Conservation (phyloP, 2,329 filamentous ascomycete genomes). For the Ophiocordyceps camponoti-rufipedis region DNA sequence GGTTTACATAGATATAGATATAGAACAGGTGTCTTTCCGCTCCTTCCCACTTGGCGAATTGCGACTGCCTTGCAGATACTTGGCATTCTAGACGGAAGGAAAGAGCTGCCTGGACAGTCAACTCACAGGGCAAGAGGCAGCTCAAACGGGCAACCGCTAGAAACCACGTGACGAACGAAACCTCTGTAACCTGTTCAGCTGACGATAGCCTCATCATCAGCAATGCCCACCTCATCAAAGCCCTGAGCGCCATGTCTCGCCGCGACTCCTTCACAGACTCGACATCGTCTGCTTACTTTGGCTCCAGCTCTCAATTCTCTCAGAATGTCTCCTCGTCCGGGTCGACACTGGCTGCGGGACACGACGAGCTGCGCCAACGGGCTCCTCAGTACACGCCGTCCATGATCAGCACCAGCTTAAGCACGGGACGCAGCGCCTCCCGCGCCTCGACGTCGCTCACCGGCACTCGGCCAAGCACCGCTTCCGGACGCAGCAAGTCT, state of each 20-base stretch:
- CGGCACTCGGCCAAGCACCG: constrained; percentile 16
- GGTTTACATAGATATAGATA: too few species aligned
- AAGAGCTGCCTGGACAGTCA: neutral
- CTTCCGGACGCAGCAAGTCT: constrained; percentile 25
- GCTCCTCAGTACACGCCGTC: constrained; percentile 4
- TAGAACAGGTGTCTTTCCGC: neutral
- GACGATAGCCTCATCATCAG: neutral
- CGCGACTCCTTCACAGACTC: neutral
- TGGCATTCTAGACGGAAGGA: neutral
- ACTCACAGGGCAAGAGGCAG: neutral
- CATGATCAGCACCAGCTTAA: constrained; percentile 3
- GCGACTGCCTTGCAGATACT: neutral
- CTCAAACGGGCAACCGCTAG: neutral
- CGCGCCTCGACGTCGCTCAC: constrained; percentile 6
- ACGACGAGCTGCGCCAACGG: neutral
- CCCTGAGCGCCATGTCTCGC: neutral
- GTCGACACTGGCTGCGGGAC: neutral
- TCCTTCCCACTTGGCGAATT: neutral
- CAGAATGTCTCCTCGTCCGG: neutral
- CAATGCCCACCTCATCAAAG: neutral
- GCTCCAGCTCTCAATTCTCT: constrained; percentile 1
- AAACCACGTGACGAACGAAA: neutral
- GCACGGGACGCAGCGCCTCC: constrained; percentile 5
- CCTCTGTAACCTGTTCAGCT: neutral
- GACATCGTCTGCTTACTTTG: constrained; percentile 9